Conservation (phyloP, 345 rosid species). For the Trapa bicornis region DNA sequence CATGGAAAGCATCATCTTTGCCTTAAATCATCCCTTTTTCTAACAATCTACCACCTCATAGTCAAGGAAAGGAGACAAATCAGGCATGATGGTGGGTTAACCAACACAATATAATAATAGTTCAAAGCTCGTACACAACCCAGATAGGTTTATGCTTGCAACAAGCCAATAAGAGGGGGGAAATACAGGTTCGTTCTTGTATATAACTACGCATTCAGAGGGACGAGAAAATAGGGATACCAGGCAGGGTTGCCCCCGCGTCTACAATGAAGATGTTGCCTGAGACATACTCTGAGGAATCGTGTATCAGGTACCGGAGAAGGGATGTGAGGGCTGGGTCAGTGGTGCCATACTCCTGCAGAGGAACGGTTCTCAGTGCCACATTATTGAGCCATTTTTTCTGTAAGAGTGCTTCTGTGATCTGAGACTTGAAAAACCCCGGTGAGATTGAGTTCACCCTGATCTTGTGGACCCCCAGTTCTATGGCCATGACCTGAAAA, state of each 20-base stretch:
- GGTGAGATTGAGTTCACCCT: conserved; percentile 74
- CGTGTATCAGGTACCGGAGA: conserved; percentile 55
- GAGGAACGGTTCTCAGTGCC: conserved; percentile 22
- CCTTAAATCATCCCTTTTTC: no score
- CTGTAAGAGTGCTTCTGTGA: conserved; percentile 45
- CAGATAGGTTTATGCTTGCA: no score
- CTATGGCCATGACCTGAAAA: conserved; percentile 50
- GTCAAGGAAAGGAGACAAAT: no score
- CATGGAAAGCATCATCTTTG: no score
- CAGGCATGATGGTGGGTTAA: no score
- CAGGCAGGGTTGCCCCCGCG: conserved; percentile 49
- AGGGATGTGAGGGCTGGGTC: conserved; percentile 69
- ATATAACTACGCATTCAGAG: conserved; percentile 18
- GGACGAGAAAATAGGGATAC: conserved; percentile 53
- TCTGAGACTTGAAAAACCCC: conserved; percentile 62
- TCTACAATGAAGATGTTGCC: conserved; percentile 62
- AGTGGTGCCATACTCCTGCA: conserved; percentile 30
- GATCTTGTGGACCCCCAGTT: conserved; percentile 53
- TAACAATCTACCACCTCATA: no score
- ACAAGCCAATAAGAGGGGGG: no score
- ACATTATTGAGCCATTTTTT: conserved; percentile 50
- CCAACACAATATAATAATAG: no score
- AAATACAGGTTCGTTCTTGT: no score
- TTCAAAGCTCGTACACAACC: no score
- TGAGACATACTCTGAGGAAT: conserved; percentile 41